A percentile compares a stretch with the other conserved stretches of the same genome.
phyloP scores from a whole-genome alignment of 2,329 filamentous ascomycete species.

The Ophiobolus disseminans region DNA sequence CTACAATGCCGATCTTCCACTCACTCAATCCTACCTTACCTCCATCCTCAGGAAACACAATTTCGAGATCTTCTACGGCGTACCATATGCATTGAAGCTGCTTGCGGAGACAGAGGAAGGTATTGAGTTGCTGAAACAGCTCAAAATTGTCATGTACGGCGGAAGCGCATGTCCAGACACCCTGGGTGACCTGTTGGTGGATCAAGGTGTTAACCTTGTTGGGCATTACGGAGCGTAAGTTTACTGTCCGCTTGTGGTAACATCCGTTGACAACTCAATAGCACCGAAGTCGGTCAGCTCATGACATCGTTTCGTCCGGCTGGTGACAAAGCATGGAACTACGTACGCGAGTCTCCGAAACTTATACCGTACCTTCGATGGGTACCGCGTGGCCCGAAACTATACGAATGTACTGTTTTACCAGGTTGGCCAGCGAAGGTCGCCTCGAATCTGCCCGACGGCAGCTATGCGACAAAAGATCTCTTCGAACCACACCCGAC shows the following conservation, averaged over 20 bases:
- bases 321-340: constrained; percentile 67
- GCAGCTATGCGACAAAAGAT: constrained; percentile 46
- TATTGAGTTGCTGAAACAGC: constrained; percentile 54
- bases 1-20: constrained; percentile 33
- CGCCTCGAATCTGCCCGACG: constrained; percentile 26
- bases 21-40: constrained; percentile 26
- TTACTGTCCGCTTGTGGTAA: background rate
- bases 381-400: constrained; percentile 44
- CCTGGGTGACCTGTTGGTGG: constrained; percentile 61
- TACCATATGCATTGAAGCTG: constrained; percentile 70
- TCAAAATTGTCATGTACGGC: constrained; percentile 65
- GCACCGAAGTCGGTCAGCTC: constrained; percentile 68
- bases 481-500: constrained; percentile 56
- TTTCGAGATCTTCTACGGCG: constrained; percentile 66
- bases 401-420: constrained; percentile 52
- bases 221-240: constrained; percentile 65
- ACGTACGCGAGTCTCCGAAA: constrained; percentile 55
- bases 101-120: constrained; percentile 66
- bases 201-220: constrained; percentile 62
- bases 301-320: constrained; percentile 65
- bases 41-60: constrained; percentile 29
- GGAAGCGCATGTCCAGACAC: constrained; percentile 66
- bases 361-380: constrained; percentile 54
- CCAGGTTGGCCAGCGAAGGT: constrained; percentile 47
- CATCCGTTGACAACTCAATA: constrained; percentile 28